These are phyloP conservation scores for Starmerella ratchasimensis DNA, from an alignment of 805 yeast genomes.

Conservation along the genomic window DNA sequence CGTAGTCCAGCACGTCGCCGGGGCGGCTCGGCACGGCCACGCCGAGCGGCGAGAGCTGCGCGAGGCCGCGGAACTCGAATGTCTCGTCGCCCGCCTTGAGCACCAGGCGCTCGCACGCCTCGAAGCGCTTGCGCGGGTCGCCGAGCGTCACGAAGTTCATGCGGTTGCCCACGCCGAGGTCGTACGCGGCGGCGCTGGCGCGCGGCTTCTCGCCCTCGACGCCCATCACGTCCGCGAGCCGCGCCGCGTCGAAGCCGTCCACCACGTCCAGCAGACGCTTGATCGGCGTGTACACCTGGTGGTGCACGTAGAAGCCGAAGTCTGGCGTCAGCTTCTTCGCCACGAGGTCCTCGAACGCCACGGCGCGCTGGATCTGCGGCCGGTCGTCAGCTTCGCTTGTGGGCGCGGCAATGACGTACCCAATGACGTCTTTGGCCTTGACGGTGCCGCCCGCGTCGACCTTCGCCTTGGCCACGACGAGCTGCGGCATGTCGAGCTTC, in stretches of 20 bases:
- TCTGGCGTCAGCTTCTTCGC: conserved; percentile 52
- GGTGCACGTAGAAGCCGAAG: conserved; percentile 62
- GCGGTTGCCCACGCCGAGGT: not conserved
- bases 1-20: conserved; percentile 34
- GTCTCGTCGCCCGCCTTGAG: conserved; percentile 31
- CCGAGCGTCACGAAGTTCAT: conserved; percentile 7
- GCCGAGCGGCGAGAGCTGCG: conserved; percentile 54
- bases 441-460: conserved; percentile 73
- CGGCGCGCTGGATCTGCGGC: conserved; percentile 66
- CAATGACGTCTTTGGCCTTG: conserved; percentile 78
- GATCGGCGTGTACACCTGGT: conserved; percentile 82
- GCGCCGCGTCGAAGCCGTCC: conserved; percentile 70
- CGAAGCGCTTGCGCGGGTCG: conserved; percentile 64
- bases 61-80: conserved; percentile 67
- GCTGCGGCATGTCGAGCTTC: conserved; percentile 40
- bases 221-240: conserved; percentile 66
- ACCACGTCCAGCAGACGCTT: conserved; percentile 74
- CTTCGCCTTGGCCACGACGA: conserved; percentile 76
- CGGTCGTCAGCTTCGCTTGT: conserved; percentile 23
- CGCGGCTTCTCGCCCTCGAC: conserved; percentile 38
- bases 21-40: conserved; percentile 51
- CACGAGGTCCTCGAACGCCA: conserved; percentile 58
- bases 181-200: conserved; percentile 46
- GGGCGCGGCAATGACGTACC: conserved; percentile 62
- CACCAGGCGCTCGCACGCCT: conserved; percentile 41